Conservation (phyloP, 2,329 filamentous ascomycete genomes). For the Cryphonectria naterciae region DNA sequence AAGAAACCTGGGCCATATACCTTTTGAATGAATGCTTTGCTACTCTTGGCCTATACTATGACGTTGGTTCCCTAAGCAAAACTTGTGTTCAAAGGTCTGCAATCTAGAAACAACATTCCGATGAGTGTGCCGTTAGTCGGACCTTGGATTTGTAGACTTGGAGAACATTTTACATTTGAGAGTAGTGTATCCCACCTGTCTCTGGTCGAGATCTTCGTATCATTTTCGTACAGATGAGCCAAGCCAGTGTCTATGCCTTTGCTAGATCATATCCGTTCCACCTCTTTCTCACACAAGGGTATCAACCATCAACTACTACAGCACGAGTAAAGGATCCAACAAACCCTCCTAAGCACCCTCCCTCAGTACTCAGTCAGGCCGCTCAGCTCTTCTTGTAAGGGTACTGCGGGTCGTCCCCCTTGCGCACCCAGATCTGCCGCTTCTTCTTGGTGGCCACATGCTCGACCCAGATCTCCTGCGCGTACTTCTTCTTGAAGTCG, state of each 20-base stretch:
- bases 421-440: constrained; percentile 83
- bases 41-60: neutral
- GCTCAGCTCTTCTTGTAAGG: constrained; percentile 52
- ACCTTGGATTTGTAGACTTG: neutral
- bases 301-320: neutral
- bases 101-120: neutral
- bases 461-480: constrained; percentile 86
- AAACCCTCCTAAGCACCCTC: neutral
- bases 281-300: neutral
- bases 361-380: neutral
- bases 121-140: neutral
- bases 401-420: constrained; percentile 74
- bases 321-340: neutral
- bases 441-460: constrained; percentile 85
- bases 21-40: neutral
- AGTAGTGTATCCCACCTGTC: constrained; percentile 3
- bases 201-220: neutral
- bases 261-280: no score
- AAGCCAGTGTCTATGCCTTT: neutral
- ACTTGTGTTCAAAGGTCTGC: neutral
- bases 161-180: neutral
- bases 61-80: neutral
- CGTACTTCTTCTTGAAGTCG: constrained; percentile 74
- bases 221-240: constrained; percentile 1
- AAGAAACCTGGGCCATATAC: neutral